Base-by-base conservation (phyloP, 176 grass and related monocot genomes). In the Elymus sibiricus region DNA sequence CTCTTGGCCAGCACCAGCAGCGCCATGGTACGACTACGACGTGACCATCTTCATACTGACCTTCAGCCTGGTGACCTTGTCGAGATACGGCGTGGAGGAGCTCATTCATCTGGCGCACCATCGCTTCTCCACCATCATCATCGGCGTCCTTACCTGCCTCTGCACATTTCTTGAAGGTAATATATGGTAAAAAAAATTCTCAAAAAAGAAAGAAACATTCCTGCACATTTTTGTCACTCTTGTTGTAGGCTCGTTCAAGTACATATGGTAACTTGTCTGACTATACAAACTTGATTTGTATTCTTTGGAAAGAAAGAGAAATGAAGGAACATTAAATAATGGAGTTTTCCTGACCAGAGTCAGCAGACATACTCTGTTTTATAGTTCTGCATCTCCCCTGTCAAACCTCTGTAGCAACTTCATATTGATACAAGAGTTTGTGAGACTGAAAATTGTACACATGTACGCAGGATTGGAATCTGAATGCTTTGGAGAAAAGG, bases 41-140 rank as follows among this genome's bases (percentile, higher is more conserved):
- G 93, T 98, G 35, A 94, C 90, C 32, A 98, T 98, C 82, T 98
- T 98, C 81, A 98, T 98, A 73, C 88, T 98, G 2, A 95, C 96
- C 62, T 98, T 98, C 88, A 94, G 96, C 89, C 86, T 98, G 16
- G 96, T 98, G 82, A 84, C 96, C 4, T 90, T 98, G 39, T 98
- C 96, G 5, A 98, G 96, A 89, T 98, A 94, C 87, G 86, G 96
- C 31, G 93, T 94, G 0, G 90, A 95, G 22, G 92, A 95, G 59
- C 79, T 98, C 65, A 70, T 95, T 35, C 88, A 79, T 29, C 61
- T 98, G 27, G 96, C 93, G 2, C 96, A 95, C 84, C 93, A 92
- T 90, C 85, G 93, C 19, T 68, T 92, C 74, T 88, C 92, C 68
- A 98, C 96, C 58, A 80, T 98, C 72, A 84, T 62, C 90, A 68